Conservation (phyloP, 2,329 filamentous ascomycete species). For the Alternaria sp. region DNA sequence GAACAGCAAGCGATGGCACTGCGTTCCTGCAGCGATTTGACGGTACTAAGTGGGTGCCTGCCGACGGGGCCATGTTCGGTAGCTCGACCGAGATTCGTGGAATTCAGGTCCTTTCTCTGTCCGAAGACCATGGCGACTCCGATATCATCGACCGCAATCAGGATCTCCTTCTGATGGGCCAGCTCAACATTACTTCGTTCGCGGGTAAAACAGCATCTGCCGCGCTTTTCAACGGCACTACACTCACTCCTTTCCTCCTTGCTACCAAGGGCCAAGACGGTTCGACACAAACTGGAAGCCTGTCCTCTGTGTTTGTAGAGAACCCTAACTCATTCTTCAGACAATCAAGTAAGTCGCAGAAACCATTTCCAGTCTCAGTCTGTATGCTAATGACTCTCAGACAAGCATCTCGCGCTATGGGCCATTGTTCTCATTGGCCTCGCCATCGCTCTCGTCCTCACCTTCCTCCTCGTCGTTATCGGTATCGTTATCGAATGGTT, state of each 20-base stretch:
- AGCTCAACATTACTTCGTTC: conserved; percentile 75
- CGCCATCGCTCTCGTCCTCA: conserved; percentile 77
- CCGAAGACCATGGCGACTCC: conserved; percentile 68
- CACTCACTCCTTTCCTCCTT: conserved; percentile 79
- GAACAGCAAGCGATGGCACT: conserved; percentile 70
- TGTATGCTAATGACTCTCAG: conserved; percentile 40
- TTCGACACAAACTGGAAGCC: conserved; percentile 69
- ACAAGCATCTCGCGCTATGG: conserved; percentile 70
- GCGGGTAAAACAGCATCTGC: conserved; percentile 75
- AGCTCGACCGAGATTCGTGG: conserved; percentile 73
- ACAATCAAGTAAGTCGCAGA: conserved; percentile 61
- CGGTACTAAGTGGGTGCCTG: conserved; percentile 71
- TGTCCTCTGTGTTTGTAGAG: conserved; percentile 84
- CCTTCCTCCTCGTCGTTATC: conserved; percentile 76
- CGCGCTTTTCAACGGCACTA: conserved; percentile 84
- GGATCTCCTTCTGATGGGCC: conserved; percentile 82
- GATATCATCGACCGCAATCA: conserved; percentile 71
- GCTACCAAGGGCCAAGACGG: conserved; percentile 66
- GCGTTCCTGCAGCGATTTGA: conserved; percentile 85
- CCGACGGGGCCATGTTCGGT: conserved; percentile 64
- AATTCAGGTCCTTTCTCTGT: conserved; percentile 80
- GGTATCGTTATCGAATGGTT: conserved; percentile 78
- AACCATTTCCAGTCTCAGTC: not conserved
- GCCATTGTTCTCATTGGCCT: conserved; percentile 83
- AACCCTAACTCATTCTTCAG: conserved; percentile 76